Evolutionary conservation across 2,329 filamentous ascomycete genomes (phyloP).

Genomic region (Teratosphaeria destructans): DNA sequence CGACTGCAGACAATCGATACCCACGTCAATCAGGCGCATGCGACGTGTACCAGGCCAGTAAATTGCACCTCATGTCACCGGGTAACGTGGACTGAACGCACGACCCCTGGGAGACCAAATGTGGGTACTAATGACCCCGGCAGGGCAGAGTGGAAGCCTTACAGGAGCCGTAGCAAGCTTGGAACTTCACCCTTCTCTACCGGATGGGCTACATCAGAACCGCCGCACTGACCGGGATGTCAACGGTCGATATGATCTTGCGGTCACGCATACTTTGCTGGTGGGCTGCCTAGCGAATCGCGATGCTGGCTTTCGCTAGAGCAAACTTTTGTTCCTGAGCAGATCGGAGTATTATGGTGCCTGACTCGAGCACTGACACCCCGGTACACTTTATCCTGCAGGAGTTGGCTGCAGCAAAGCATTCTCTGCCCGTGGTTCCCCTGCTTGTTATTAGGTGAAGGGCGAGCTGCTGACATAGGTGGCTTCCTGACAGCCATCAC

Average conservation of each 20-base stretch:
- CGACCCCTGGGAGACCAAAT: background rate
- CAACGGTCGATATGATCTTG: background rate
- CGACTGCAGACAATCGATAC: background rate
- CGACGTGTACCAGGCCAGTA: background rate
- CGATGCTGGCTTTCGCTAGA: background rate
- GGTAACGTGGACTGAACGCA: background rate
- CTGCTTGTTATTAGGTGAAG: background rate
- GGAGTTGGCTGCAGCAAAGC: background rate
- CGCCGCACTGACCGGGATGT: background rate
- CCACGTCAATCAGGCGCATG: background rate
- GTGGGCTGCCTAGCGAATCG: background rate
- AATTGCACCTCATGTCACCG: background rate
- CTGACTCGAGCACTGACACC: background rate
- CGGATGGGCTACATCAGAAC: background rate
- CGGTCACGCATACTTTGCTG: background rate
- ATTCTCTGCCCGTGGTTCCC: background rate
- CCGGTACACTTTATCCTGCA: background rate
- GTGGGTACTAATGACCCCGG: background rate
- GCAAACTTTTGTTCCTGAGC: background rate
- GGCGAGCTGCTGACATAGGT: background rate
- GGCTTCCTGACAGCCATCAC: background rate
- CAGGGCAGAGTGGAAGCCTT: background rate
- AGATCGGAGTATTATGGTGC: background rate
- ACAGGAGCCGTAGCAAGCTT: background rate
- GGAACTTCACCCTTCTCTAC: background rate